A percentile compares a stretch with the other conserved stretches of the same genome.
Evolutionary conservation across 768 basidiomycete species (phyloP).

Genomic region (Lactarius deliciosus): DNA sequence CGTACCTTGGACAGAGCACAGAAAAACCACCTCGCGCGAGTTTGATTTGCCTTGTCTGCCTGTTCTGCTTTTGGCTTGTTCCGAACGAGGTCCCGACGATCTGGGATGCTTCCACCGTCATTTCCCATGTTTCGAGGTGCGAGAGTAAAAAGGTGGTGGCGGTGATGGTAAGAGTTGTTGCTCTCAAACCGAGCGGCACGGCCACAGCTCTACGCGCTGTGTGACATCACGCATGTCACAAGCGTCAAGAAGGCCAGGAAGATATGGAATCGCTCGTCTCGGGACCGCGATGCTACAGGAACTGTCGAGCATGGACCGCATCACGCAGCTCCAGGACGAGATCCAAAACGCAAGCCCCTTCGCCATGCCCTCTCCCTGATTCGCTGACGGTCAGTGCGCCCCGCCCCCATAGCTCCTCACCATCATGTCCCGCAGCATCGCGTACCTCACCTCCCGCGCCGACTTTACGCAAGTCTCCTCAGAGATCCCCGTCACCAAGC

Average conservation of each 20-base stretch:
- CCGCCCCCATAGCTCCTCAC: constrained; percentile 59
- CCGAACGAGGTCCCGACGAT: constrained; percentile 74
- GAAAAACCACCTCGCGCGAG: constrained; percentile 84
- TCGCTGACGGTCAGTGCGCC: background rate
- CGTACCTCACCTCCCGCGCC: constrained; percentile 74
- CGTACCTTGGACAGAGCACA: constrained; percentile 93
- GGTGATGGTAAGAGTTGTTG: background rate
- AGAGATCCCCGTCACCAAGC: constrained; percentile 83
- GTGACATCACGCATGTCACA: constrained; percentile 20
- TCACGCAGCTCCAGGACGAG: constrained; percentile 93
- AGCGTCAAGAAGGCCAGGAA: background rate
- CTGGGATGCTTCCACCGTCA: constrained; percentile 87
- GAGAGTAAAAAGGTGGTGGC: background rate
- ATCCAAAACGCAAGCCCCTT: constrained; percentile 68
- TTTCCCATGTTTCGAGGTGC: constrained; percentile 61
- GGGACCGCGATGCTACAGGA: constrained; percentile 85
- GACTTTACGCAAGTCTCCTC: constrained; percentile 77
- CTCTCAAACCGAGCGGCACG: background rate
- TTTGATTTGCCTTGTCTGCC: constrained; percentile 89
- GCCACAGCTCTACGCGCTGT: background rate
- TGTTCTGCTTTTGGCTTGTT: constrained; percentile 80
- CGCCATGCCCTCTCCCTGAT: background rate
- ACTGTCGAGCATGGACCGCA: constrained; percentile 92
- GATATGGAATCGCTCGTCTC: constrained; percentile 20
- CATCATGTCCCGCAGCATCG: constrained; percentile 83